phyloP scores from a whole-genome alignment of 2,329 filamentous ascomycete genomes.

The Aspergillus cejpii region DNA sequence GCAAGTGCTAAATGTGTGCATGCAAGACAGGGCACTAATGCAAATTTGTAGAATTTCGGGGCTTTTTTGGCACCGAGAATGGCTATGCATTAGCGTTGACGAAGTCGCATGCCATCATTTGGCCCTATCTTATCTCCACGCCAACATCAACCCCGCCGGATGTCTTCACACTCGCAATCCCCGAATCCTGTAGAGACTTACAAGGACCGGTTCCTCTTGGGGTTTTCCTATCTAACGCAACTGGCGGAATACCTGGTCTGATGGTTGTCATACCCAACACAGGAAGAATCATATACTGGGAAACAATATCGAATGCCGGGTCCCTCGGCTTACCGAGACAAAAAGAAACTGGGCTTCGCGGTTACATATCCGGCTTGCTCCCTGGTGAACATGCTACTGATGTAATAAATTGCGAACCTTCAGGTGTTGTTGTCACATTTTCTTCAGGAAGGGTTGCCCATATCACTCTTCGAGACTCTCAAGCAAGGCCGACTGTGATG shows the following conservation, averaged over 20 bases:
- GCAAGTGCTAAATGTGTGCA: constrained; percentile 44
- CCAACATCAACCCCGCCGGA: constrained; percentile 44
- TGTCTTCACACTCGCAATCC: constrained; percentile 72
- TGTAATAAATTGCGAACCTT: constrained; percentile 75
- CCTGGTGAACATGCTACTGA: constrained; percentile 71
- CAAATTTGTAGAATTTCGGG: constrained; percentile 53
- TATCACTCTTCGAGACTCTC: constrained; percentile 74
- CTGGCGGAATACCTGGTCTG: constrained; percentile 74
- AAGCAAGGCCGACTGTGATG: constrained; percentile 75
- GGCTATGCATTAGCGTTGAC: constrained; percentile 77
- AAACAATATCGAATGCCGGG: constrained; percentile 83
- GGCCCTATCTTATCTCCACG: constrained; percentile 63
- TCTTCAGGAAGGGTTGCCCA: constrained; percentile 83
- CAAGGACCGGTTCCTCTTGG: constrained; percentile 73
- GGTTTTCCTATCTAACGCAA: constrained; percentile 70
- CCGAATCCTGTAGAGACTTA: constrained; percentile 60
- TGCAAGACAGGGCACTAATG: constrained; percentile 12
- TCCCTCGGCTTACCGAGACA: constrained; percentile 77
- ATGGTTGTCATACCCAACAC: constrained; percentile 76
- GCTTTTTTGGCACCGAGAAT: constrained; percentile 56
- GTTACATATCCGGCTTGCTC: constrained; percentile 64
- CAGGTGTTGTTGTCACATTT: constrained; percentile 78
- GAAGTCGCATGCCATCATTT: constrained; percentile 74
- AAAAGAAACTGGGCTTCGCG: constrained; percentile 71
- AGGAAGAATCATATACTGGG: constrained; percentile 89